Evolutionary conservation across 2,329 filamentous ascomycete species (phyloP), one percentile per base, ranked within the genome.

Genomic region (Chaetomium strumarium): DNA sequence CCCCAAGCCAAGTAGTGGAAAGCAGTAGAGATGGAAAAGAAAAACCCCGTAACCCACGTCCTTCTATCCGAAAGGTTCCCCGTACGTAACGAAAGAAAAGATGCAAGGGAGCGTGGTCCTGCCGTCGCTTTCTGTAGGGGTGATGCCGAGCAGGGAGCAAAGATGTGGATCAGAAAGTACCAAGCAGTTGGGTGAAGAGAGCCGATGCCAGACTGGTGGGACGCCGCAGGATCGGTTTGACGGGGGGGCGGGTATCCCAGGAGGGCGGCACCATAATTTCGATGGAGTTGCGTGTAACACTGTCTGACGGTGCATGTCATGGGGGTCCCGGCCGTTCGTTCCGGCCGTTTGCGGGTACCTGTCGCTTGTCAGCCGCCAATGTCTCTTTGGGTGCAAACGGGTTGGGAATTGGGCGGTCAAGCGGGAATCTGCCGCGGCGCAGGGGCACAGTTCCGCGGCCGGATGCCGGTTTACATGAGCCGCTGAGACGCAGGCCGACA

Each of bases 201-300:
- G 44, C 45, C 39, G 47, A n/a, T 50, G 45, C n/a, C 37, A 46
- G n/a, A 29, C 34, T 24, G 38, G 31, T 17, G 30, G 51, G 46
- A 46, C 16, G 19, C 47, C 47, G 47, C 52, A 51, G 52, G 52
- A 50, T 50, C 42, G 52, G 47, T 42, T 54, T 43, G 43, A 42
- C 43, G 24, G 24, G 24, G n/a, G 4, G 41, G 38, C 52, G 47
- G 52, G 47, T 47, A 51, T 43, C 42, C n/a, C n/a, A n/a, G n/a
- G 43, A 51, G 48, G 48, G n/a, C n/a, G n/a, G n/a, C n/a, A n/a
- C n/a, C n/a, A n/a, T n/a, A n/a, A n/a, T 24, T 24, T 24, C 24
- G 24, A 24, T 29, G 31, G 31, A 19, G 31, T 19, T 14, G 17
- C 33, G 33, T 14, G 12, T 4, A 14, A 14, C 33, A 34, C 33